These are phyloP conservation scores for Malus hybrid DNA, from an alignment of 331 rosid genomes.

Conservation along the genomic window DNA sequence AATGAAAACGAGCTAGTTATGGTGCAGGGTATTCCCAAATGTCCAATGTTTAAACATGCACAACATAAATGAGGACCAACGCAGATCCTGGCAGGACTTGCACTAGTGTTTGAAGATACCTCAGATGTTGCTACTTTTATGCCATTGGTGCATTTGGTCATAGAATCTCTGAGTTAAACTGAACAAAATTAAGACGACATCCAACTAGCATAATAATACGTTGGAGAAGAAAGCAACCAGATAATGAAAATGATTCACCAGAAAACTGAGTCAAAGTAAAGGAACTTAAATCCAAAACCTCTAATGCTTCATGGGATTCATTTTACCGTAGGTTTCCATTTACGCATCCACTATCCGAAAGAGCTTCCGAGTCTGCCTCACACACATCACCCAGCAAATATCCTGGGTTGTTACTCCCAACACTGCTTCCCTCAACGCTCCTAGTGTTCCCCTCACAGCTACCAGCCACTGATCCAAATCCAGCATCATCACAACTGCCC, in stretches of 20 bases:
- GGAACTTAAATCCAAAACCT: constrained; percentile 64
- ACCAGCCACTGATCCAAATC: constrained; percentile 23
- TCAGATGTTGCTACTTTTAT: constrained; percentile 9
- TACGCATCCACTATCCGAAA: constrained; percentile 12
- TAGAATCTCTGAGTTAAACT: constrained; percentile 8
- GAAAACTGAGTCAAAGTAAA: not conserved
- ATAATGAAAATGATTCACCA: not conserved
- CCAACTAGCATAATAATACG: not conserved
- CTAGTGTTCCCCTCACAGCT: constrained; percentile 27
- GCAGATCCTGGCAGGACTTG: constrained; percentile 12
- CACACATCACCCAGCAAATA: constrained; percentile 16
- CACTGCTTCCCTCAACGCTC: constrained; percentile 30
- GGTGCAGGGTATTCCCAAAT: constrained; percentile 5
- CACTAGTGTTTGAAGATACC: not conserved
- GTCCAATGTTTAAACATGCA: not conserved
- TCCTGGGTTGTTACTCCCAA: constrained; percentile 15
- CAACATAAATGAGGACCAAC: constrained; percentile 4
- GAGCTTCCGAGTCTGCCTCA: constrained; percentile 25
- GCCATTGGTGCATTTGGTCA: constrained; percentile 16
- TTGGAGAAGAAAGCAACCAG: not conserved
- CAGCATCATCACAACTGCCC: constrained; percentile 49
- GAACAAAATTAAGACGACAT: constrained; percentile 9
- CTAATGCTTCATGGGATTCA: constrained; percentile 29
- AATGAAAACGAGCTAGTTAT: not conserved
- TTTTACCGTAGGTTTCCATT: constrained; percentile 21